Evolutionary conservation across 108 stramenopile species (phyloP).

Genomic region (Nitzschia palea): DNA sequence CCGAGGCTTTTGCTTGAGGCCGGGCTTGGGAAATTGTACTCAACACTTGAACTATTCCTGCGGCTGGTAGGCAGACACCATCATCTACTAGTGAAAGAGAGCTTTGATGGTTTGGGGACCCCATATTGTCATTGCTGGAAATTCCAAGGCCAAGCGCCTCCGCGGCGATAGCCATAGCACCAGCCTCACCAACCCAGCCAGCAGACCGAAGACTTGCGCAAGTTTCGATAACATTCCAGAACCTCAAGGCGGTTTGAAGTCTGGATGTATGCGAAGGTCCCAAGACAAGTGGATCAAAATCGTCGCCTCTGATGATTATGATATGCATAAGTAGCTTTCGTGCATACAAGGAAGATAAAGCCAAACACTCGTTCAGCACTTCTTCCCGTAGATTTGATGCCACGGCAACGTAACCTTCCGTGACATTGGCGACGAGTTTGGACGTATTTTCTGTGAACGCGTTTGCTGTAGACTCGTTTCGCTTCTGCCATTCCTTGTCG

Average conservation of each 20-base stretch:
- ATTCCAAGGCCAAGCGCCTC: constrained; percentile 88
- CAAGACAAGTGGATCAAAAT: constrained; percentile 54
- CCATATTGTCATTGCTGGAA: constrained; percentile 49
- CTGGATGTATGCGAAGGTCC: constrained; percentile 9
- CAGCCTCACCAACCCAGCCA: constrained; percentile 87
- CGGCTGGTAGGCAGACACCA: constrained; percentile 35
- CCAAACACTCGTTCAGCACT: constrained; percentile 24
- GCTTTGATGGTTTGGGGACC: constrained; percentile 24
- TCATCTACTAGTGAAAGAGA: constrained; percentile 36
- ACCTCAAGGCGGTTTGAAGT: constrained; percentile 9
- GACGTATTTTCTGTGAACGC: not conserved
- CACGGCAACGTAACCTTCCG: constrained; percentile 20
- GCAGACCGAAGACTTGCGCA: constrained; percentile 56
- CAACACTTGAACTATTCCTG: constrained; percentile 56
- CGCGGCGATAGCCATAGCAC: constrained; percentile 87
- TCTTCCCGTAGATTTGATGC: constrained; percentile 9
- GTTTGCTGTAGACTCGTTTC: not conserved
- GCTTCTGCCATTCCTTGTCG: constrained; percentile 23
- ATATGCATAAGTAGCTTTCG: constrained; percentile 71
- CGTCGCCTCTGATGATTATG: constrained; percentile 40
- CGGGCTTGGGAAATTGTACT: constrained; percentile 33
- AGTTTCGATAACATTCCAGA: constrained; percentile 66
- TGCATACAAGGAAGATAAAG: constrained; percentile 52
- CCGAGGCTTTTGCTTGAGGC: not conserved
- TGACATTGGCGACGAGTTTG: not conserved